Conservation (phyloP, 2,329 filamentous ascomycete genomes). For the Aspergillus terreus region DNA sequence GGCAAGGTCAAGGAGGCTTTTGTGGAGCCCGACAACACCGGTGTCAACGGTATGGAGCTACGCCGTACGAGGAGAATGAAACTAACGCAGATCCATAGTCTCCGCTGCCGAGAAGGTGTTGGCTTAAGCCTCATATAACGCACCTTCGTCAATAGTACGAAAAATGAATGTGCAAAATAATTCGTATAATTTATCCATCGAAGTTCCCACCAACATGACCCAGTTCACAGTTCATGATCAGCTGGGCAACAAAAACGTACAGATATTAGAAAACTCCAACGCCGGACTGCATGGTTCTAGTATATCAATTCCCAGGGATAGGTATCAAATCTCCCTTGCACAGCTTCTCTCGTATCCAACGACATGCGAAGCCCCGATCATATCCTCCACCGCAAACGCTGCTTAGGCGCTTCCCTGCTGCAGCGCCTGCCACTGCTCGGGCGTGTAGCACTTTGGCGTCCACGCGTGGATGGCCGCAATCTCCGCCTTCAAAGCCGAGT, state of each 20-base stretch:
- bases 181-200: no score
- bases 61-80: background rate
- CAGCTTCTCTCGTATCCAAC: background rate
- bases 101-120: conserved; percentile 50
- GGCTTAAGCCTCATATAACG: conserved; percentile 25
- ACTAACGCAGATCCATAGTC: conserved; percentile 28
- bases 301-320: conserved; percentile 13
- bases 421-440: conserved; percentile 79
- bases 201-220: background rate
- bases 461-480: conserved; percentile 91
- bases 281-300: conserved; percentile 14
- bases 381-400: background rate
- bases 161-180: no score
- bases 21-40: conserved; percentile 86
- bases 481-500: conserved; percentile 76
- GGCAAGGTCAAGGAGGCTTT: conserved; percentile 78
- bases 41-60: conserved; percentile 62
- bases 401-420: conserved; percentile 30
- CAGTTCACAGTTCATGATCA: conserved; percentile 1
- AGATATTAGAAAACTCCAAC: conserved; percentile 14
- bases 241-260: conserved; percentile 9
- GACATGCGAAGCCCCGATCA: no score
- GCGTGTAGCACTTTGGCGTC: conserved; percentile 91
- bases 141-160: background rate
- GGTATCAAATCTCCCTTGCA: conserved; percentile 5